Evolutionary conservation across 2,329 filamentous ascomycete genomes (phyloP).

Genomic region (Rutstroemia sp.): DNA sequence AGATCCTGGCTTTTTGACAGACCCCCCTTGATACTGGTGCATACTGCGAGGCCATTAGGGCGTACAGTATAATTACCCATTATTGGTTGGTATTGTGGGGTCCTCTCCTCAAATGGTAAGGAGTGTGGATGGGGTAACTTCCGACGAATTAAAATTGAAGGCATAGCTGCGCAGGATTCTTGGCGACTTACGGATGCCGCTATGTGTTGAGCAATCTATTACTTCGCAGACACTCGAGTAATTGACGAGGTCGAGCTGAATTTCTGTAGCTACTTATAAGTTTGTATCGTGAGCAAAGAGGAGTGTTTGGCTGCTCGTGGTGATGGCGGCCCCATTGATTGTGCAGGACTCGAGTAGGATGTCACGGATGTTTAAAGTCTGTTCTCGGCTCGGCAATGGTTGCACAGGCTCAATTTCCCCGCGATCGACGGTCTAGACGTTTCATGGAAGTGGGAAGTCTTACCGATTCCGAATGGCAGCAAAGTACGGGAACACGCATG

Average conservation of each 20-base stretch:
- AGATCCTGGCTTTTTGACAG: neutral
- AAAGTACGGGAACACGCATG: neutral
- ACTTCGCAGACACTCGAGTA: neutral
- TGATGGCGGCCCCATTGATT: neutral
- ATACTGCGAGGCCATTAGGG: neutral
- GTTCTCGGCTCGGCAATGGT: neutral
- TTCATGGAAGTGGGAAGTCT: slow-evolving; percentile 2
- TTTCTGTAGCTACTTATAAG: neutral
- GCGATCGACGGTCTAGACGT: neutral
- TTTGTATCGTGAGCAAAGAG: neutral
- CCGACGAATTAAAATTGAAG: neutral
- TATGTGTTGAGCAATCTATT: neutral
- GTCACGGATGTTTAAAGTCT: neutral
- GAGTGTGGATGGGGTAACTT: neutral
- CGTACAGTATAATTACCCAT: neutral
- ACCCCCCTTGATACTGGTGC: slow-evolving; percentile 1
- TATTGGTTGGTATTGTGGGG: neutral
- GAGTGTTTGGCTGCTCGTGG: neutral
- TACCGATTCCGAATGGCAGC: slow-evolving; percentile 1
- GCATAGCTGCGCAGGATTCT: neutral
- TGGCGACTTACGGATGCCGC: neutral
- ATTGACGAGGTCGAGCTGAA: neutral
- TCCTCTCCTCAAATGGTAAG: neutral
- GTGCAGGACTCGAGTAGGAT: neutral
- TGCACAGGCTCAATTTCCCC: neutral